Evolutionary conservation across 345 rosid genomes (phyloP).

Genomic region (Gossypium australe): DNA sequence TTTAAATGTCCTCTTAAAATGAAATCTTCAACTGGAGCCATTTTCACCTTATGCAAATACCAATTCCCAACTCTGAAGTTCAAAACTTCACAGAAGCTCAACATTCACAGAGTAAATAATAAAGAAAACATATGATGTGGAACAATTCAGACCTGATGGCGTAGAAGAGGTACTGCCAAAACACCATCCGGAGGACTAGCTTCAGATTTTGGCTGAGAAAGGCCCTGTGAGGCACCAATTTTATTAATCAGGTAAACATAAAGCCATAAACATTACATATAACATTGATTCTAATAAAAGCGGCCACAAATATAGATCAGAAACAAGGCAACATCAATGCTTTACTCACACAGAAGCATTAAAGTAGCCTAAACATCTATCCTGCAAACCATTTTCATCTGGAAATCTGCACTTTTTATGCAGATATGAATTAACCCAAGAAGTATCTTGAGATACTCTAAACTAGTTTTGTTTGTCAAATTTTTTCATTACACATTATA

Average conservation of each 20-base stretch:
- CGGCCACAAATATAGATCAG: neutral
- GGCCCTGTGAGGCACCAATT: constrained; percentile 51
- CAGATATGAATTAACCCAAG: neutral
- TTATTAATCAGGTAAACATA: neutral
- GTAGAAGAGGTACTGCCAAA: constrained; percentile 76
- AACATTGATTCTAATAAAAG: neutral
- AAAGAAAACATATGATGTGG: neutral
- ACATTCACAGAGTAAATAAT: neutral
- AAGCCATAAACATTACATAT: neutral
- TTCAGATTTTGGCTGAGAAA: constrained; percentile 77
- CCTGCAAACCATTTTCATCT: neutral
- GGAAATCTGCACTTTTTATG: neutral
- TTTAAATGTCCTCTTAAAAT: neutral
- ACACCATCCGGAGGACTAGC: constrained; percentile 71
- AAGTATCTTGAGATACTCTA: neutral
- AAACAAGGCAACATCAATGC: neutral
- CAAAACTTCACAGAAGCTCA: neutral
- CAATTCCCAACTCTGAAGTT: neutral
- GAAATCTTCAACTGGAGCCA: neutral
- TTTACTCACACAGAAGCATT: neutral
- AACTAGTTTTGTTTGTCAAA: neutral
- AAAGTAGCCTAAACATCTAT: constrained; percentile 1
- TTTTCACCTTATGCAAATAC: neutral
- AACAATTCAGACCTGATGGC: constrained; percentile 71
- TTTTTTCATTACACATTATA: neutral